phyloP scores from a whole-genome alignment of 2,329 filamentous ascomycete species.

The Calonectria ilicicola region DNA sequence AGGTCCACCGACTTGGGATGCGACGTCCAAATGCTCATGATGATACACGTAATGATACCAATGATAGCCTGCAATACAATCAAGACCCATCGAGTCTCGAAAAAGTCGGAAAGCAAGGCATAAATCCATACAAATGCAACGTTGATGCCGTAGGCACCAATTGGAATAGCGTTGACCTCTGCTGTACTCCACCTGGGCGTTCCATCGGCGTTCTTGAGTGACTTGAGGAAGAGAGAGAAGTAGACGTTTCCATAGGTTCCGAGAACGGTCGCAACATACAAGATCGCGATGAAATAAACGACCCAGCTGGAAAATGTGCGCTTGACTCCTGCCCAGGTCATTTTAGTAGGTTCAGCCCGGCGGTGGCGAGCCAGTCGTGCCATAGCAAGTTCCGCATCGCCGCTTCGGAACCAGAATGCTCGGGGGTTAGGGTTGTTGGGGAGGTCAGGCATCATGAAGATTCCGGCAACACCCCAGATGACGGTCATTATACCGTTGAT shows the following conservation, averaged over 20 bases:
- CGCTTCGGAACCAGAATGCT: constrained; percentile 44
- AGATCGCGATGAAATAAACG: constrained; percentile 18
- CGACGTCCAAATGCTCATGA: constrained; percentile 65
- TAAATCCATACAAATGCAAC: constrained; percentile 66
- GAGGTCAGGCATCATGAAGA: constrained; percentile 49
- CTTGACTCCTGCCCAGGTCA: constrained; percentile 41
- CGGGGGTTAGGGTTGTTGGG: constrained; percentile 44
- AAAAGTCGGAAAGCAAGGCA: constrained; percentile 61
- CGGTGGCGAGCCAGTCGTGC: constrained; percentile 42
- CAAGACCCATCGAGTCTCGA: constrained; percentile 62
- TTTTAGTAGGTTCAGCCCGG: constrained; percentile 33
- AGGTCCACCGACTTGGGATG: constrained; percentile 56
- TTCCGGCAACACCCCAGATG: constrained; percentile 47
- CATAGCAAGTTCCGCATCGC: constrained; percentile 44
- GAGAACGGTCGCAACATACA: constrained; percentile 20
- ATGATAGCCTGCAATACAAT: constrained; percentile 61
- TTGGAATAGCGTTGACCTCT: constrained; percentile 65
- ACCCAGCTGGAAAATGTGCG: constrained; percentile 29
- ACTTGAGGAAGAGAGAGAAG: constrained; percentile 50
- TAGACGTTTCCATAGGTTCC: constrained; percentile 36
- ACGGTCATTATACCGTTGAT: constrained; percentile 55
- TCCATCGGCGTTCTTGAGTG: constrained; percentile 36
- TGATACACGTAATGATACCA: constrained; percentile 60
- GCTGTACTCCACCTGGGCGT: constrained; percentile 44
- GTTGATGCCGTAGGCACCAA: constrained; percentile 50